Evolutionary conservation across 2,329 filamentous ascomycete species (phyloP), one percentile per base, ranked within the genome.

Genomic region (Domatiomyces globalis): DNA sequence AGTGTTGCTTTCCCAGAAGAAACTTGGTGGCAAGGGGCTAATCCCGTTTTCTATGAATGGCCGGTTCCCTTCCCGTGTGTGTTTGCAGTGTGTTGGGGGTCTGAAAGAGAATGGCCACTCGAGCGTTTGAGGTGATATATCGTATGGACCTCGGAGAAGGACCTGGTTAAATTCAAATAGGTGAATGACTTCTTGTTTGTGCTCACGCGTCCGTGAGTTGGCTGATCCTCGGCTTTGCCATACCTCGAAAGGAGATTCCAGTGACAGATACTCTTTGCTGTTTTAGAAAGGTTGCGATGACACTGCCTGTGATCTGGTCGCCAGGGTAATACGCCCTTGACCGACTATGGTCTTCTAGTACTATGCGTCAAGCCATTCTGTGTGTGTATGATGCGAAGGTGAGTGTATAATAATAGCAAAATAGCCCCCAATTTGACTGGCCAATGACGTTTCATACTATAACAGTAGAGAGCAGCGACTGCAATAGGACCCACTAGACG

Each of bases 61-160:
- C 49, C 5, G 49, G 43, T 5, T 45, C 10, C 43, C 20, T n/a
- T 18, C 10, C 4, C 49, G 18, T 17, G 20, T 25, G 39, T n/a
- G 15, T 17, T 45, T 44, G 15, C 10, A 12, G 33, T 50, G 42
- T 9, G 49, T 45, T 5, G 49, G 49, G 43, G 45, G 44, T 17
- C 12, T 33, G 43, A 50, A 45, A 18, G 18, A 5, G 25, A 50
- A 50, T 5, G 49, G 49, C 49, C 49, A 50, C 5, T 20, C 27
- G 42, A 50, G 46, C n/a, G 39, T 29, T 33, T 50, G 49, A 17
- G 49, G 49, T 27, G 39, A 18, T 18, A 50, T 44, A 33, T 50
- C 49, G 22, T 44, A 50, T 4, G 49, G 49, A 12, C 49, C 49
- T 33, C 36, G 17, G 39, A 50, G 45, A 12, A 50, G 43, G 5